phyloP scores from a whole-genome alignment of 805 yeast species.

The Hanseniaspora hatyaiensis region DNA sequence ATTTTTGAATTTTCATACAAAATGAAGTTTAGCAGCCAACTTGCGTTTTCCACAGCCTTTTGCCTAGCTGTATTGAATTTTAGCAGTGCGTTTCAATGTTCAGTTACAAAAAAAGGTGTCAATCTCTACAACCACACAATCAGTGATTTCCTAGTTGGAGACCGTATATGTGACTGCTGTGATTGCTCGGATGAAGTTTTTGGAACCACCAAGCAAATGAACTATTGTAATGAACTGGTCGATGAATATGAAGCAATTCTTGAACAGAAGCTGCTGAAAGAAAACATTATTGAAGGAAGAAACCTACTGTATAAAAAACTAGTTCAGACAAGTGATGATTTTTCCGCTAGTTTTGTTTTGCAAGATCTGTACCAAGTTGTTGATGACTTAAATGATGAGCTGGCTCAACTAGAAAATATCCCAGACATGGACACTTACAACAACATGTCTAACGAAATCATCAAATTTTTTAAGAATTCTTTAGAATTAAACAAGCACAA shows the following conservation, averaged over 20 bases:
- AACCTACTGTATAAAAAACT: slow-evolving; percentile 1
- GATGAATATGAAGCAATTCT: slow-evolving; percentile 37
- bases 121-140: slow-evolving; percentile 42
- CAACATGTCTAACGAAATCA: slow-evolving; percentile 23
- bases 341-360: slow-evolving; percentile 51
- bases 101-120: not conserved
- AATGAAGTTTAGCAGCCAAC: too few relatives aligned
- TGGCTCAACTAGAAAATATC: slow-evolving; percentile 19
- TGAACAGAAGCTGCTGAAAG: slow-evolving; percentile 17
- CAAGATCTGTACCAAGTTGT: slow-evolving; percentile 79
- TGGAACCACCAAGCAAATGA: slow-evolving; percentile 20
- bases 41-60: too few relatives aligned
- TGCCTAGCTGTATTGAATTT: too few relatives aligned
- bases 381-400: slow-evolving; percentile 37
- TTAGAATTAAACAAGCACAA: slow-evolving; percentile 5
- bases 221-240: slow-evolving; percentile 49
- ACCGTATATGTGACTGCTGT: slow-evolving; percentile 94
- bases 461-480: slow-evolving; percentile 25
- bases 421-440: slow-evolving; percentile 22
- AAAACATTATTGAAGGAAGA: not conserved
- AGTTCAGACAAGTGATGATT: slow-evolving; percentile 32
- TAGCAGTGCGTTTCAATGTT: not conserved
- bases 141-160: slow-evolving; percentile 60
- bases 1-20: too few relatives aligned
- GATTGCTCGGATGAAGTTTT: slow-evolving; percentile 86